Base-by-base conservation (phyloP, 495 filamentous ascomycete genomes). In the Aspergillus haitiensis region DNA sequence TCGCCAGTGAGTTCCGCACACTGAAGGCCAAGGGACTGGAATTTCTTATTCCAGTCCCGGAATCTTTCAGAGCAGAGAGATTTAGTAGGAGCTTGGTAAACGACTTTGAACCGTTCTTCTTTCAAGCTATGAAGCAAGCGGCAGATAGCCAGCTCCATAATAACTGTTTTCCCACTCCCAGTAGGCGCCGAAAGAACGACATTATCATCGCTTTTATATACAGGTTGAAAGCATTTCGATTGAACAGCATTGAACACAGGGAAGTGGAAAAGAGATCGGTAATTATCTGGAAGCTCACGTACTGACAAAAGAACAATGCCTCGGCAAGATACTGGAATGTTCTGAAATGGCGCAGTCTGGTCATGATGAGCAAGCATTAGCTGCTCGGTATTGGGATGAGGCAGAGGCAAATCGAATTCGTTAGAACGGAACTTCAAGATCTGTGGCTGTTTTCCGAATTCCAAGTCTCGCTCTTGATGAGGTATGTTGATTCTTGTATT, bases 11-110 rank as follows among this genome's bases (percentile, higher is more conserved):
- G 77, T 69, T 97, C 92, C 8, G 88, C 88, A 71, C 92, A 96
- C 56, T 81, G 75, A 10, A 97, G 73, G 35, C 85, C 88, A 63
- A 97, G 76, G 6, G 84, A 79, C 37, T 81, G 78, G 66, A 98
- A 97, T 65, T 94, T 97, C 61, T 78, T 79, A 62, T 87, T 83
- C 94, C 94, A 98, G 63, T 98, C 94, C 37, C 84, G 78, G 18
- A 82, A 81, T 46, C 90, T 78, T 72, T 98, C 94, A 0, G 90
- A 82, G 65, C 94, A 98, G 3, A 98, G 83, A 1, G 94, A 89
- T 62, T 97, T 98, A 0, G 91, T 97, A 0, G 94, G 94, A 7
- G 94, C 94, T 76, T 94, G 91, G 62, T 98, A 98, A 8, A 98
- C 84, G 56, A 97, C 88, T 75, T 98, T 98, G 82, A 88, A 95